Conservation (phyloP, 148 eudicot species). For the Polygonum aviculare region DNA sequence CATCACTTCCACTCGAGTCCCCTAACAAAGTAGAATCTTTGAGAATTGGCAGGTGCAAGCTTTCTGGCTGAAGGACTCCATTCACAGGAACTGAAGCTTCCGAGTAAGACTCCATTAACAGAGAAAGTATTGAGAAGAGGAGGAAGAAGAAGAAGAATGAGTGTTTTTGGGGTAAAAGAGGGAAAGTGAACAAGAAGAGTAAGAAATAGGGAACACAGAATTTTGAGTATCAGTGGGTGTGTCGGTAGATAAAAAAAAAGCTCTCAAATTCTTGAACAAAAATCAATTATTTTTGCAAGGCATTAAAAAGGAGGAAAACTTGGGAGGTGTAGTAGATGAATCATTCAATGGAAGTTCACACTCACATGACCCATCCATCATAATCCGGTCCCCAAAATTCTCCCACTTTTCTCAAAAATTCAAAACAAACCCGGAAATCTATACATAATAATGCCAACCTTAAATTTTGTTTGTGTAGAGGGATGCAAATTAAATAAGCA, state of each 20-base stretch:
- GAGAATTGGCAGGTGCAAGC: not conserved
- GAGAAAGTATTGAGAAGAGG: not conserved
- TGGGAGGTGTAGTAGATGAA: slow-evolving; percentile 11
- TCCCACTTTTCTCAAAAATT: not conserved
- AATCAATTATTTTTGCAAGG: not conserved
- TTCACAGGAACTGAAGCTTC: not conserved
- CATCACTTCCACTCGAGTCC: not conserved
- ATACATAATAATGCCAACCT: not conserved
- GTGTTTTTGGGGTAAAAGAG: not conserved
- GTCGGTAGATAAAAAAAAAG: slow-evolving; percentile 7
- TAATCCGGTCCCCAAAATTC: slow-evolving; percentile 8
- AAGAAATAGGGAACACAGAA: not conserved
- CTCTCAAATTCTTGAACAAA: not conserved
- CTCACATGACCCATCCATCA: slow-evolving; percentile 5
- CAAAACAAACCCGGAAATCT: not conserved
- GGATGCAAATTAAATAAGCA: not conserved
- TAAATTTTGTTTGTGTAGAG: not conserved
- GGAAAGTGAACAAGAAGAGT: slow-evolving; percentile 4
- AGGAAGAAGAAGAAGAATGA: not conserved
- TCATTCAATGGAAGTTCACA: slow-evolving; percentile 5
- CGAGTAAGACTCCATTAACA: slow-evolving; percentile 7
- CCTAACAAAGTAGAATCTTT: not conserved
- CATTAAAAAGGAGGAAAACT: not conserved
- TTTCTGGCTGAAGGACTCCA: slow-evolving; percentile 4
- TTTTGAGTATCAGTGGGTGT: slow-evolving; percentile 5